Conservation (phyloP, 2,329 filamentous ascomycete species). For the Neoscytalidium dimidiatum region DNA sequence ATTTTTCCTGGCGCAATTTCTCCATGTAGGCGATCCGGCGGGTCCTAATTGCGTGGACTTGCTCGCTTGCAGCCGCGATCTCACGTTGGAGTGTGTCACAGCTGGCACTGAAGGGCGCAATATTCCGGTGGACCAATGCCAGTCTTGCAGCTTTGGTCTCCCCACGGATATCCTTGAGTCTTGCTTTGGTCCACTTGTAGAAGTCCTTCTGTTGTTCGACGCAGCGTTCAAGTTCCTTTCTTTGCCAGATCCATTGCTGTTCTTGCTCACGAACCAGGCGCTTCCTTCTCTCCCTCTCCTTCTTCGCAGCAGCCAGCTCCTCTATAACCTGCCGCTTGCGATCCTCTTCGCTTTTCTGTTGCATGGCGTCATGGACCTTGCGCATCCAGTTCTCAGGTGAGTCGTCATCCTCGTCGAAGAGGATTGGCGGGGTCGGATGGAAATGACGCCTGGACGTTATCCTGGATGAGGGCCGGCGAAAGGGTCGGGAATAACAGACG, state of each 20-base stretch:
- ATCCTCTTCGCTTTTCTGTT: neutral
- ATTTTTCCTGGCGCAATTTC: too few relatives aligned
- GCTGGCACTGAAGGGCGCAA: neutral
- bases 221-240: neutral
- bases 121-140: neutral
- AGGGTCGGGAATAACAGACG: neutral
- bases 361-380: neutral
- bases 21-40: neutral
- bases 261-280: neutral
- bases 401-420: neutral
- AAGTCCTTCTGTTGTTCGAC: neutral
- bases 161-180: neutral
- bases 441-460: neutral
- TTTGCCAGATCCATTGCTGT: neutral
- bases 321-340: neutral
- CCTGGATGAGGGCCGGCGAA: neutral
- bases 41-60: neutral
- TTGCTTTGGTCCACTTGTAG: neutral
- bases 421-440: neutral
- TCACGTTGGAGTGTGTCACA: neutral
- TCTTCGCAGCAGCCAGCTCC: neutral
- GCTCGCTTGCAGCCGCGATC: neutral
- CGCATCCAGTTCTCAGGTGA: neutral
- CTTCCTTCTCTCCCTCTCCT: neutral
- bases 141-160: neutral